Evolutionary conservation across 2,329 filamentous ascomycete species (phyloP), one percentile per base, ranked within the genome.

Genomic region (Colletotrichum orbiculare): DNA sequence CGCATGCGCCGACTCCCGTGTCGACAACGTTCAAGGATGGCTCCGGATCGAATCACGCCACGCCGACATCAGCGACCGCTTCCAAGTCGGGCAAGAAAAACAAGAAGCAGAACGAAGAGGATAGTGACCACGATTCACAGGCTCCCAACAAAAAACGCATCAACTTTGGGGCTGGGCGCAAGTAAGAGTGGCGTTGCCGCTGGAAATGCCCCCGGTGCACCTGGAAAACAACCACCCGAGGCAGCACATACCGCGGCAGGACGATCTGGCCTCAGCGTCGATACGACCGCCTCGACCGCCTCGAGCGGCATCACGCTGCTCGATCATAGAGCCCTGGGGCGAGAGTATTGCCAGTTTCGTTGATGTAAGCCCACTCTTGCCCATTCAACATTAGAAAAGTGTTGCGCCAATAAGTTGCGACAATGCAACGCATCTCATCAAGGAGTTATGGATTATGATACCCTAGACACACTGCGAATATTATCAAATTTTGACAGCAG

Each of bases 91-190:
- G 75, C 46, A 82, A 74, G 69, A 82, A 84, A 69, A 84, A 84
- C 73, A 84, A 84, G 73, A 86, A 84, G 72, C 80, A 80, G 69
- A 79, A 78, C 37, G 80, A 77, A 6, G 75, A 74, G 34, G 87
- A 89, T 63, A 89, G 86, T 75, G 87, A 89, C 75, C 85, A 82
- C 25, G 87, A 89, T 60, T 78, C 80, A 53, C 82, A 84, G 61
- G 74, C 78, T 52, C 75, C 74, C 46, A 88, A 84, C 72, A 83
- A 88, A 75, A 83, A 86, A 59, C 79, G 86, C 67, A 87, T 85
- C 3, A 85, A 85, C 70, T 88, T 88, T 73, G 85, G 85, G 13
- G 82, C 84, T 1, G 78, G 79, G 37, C 79, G 85, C 60, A 87
- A 85, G 72, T 84, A 66, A 72, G 25, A 11, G 9, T 8, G 35